A percentile compares a stretch with the other conserved stretches of the same genome.
These are phyloP conservation scores for Geotrichum restrictum DNA, from an alignment of 1,139 yeast genomes.

Conservation along the genomic window DNA sequence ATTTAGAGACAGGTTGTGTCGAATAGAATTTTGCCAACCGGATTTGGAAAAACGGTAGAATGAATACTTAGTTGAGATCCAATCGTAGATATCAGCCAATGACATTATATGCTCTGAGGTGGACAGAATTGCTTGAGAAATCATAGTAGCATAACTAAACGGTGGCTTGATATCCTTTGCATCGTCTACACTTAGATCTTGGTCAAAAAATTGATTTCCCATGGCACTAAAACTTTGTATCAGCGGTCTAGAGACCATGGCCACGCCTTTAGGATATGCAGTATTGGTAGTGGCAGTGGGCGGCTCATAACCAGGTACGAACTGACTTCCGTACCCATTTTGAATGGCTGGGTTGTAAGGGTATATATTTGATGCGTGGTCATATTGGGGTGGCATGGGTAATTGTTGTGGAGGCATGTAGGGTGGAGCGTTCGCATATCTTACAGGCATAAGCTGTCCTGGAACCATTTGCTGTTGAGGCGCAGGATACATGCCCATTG, in stretches of 20 bases:
- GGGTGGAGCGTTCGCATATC: background rate
- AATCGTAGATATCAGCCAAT: conserved; percentile 82
- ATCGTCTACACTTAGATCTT: conserved; percentile 81
- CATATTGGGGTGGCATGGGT: background rate
- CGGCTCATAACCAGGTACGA: conserved; percentile 9
- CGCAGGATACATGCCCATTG: background rate
- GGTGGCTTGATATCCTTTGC: conserved; percentile 95
- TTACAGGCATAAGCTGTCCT: background rate
- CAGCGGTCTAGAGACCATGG: conserved; percentile 41
- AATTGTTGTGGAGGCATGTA: conserved; percentile 1
- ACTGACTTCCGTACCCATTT: conserved; percentile 3
- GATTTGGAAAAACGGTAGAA: conserved; percentile 87
- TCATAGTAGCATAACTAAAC: conserved; percentile 95
- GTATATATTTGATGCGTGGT: background rate
- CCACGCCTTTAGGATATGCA: conserved; percentile 41
- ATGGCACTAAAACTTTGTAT: conserved; percentile 33
- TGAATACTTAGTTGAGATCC: conserved; percentile 85
- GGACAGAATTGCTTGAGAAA: conserved; percentile 91
- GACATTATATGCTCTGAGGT: conserved; percentile 85
- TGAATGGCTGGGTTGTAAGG: conserved; percentile 5
- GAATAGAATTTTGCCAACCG: conserved; percentile 91
- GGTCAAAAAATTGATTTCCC: conserved; percentile 36
- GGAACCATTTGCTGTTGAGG: conserved; percentile 3
- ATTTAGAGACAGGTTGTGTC: conserved; percentile 75
- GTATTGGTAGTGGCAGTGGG: conserved; percentile 4